These are phyloP conservation scores for Cladosporium sp. DNA, from an alignment of 2,329 filamentous ascomycete species.

Conservation along the genomic window DNA sequence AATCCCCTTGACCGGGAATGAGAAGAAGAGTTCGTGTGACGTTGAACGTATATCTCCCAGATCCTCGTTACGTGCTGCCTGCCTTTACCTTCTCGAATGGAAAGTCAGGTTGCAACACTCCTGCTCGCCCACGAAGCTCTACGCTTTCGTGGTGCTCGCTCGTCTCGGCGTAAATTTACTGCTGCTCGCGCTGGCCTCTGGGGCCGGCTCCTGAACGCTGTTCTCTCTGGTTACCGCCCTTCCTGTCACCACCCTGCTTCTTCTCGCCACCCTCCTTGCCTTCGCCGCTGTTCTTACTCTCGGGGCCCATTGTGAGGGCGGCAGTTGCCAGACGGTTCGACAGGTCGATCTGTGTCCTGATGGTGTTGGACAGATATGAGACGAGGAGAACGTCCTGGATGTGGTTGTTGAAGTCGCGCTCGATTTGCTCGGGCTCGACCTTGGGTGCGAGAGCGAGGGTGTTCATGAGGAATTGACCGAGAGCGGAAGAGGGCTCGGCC, in stretches of 20 bases:
- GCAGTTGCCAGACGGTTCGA: conserved; percentile 83
- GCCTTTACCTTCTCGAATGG: not conserved
- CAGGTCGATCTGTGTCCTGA: conserved; percentile 97
- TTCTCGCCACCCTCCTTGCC: conserved; percentile 17
- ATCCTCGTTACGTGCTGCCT: conserved; percentile 10
- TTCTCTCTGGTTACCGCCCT: conserved; percentile 15
- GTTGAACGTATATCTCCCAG: conserved; percentile 9
- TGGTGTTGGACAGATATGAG: conserved; percentile 96
- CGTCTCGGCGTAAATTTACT: conserved; percentile 19
- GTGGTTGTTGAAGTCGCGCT: conserved; percentile 99
- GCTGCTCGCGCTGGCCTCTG: conserved; percentile 28
- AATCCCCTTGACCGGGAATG: not conserved
- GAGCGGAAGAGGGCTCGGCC: conserved; percentile 78
- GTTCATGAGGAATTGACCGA: conserved; percentile 94
- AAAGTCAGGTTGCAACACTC: not conserved
- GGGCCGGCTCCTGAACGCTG: conserved; percentile 26
- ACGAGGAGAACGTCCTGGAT: conserved; percentile 98
- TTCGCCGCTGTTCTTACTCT: conserved; percentile 18
- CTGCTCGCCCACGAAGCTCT: not conserved
- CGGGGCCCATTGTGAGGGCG: conserved; percentile 45
- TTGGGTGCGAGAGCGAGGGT: conserved; percentile 90
- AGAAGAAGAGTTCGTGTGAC: conserved; percentile 5
- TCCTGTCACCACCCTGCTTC: conserved; percentile 18
- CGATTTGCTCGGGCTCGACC: conserved; percentile 84
- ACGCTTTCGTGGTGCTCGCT: not conserved